Conservation (phyloP, 2,329 filamentous ascomycete species). For the Penicillium verrucosum region DNA sequence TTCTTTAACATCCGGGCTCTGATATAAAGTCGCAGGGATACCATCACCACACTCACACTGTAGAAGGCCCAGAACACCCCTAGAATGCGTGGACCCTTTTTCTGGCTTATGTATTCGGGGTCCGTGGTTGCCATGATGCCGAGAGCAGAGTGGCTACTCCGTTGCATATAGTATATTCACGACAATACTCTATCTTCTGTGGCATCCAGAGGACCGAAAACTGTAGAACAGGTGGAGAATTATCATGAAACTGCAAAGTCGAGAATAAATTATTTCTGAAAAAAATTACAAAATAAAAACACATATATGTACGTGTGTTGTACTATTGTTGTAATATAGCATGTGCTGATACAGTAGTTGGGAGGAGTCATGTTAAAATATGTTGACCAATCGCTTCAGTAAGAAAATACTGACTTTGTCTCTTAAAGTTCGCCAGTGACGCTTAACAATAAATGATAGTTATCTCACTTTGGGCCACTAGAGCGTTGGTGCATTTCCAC, state of each 20-base stretch:
- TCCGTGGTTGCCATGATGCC: neutral
- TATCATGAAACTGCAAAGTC: neutral
- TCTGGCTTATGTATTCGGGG: slow-evolving; percentile 5
- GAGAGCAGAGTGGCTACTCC: neutral
- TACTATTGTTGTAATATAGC: neutral
- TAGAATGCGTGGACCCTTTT: slow-evolving; percentile 37
- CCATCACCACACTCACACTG: slow-evolving; percentile 29
- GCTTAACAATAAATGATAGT: too few relatives aligned
- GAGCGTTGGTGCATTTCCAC: neutral
- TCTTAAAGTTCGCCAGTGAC: neutral
- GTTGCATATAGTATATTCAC: neutral
- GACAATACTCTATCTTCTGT: neutral
- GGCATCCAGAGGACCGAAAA: neutral
- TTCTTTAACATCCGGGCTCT: slow-evolving; percentile 29
- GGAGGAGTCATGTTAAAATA: neutral
- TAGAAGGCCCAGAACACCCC: slow-evolving; percentile 30
- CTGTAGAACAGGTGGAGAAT: neutral
- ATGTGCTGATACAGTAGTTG: neutral
- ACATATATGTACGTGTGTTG: too few relatives aligned
- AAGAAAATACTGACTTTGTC: too few relatives aligned
- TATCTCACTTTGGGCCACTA: neutral
- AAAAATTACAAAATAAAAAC: too few relatives aligned
- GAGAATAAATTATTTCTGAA: neutral
- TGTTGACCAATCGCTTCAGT: neutral
- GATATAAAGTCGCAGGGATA: slow-evolving; percentile 33